A percentile compares a stretch with the other conserved stretches of the same genome.
Conservation (phyloP, 1,139 yeast genomes). For the Meyerozyma sp. region DNA sequence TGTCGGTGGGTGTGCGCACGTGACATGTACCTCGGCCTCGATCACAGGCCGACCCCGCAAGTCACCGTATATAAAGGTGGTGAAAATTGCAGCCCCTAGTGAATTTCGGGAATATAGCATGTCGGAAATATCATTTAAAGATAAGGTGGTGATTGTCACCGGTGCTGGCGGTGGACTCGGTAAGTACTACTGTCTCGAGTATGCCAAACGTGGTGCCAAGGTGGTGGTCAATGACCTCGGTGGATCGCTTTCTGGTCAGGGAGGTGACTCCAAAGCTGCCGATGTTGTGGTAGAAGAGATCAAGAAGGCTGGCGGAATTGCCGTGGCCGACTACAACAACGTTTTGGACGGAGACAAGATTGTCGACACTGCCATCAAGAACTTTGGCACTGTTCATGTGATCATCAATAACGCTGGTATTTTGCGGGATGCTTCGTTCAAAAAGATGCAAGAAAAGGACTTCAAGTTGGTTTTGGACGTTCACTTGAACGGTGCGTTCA, state of each 20-base stretch:
- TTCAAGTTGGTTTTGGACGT: constrained; percentile 79
- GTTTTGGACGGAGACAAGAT: constrained; percentile 85
- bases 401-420: constrained; percentile 95
- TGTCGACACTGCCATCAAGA: constrained; percentile 78
- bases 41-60: constrained; percentile 2
- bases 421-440: constrained; percentile 68
- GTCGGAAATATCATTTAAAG: constrained; percentile 53
- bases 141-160: constrained; percentile 84
- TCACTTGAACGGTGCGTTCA: constrained; percentile 85
- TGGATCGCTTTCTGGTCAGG: constrained; percentile 71
- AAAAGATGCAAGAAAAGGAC: constrained; percentile 78
- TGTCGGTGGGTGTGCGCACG: neutral
- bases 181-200: constrained; percentile 78
- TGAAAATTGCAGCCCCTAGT: neutral
- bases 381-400: constrained; percentile 85
- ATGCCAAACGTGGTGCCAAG: constrained; percentile 86
- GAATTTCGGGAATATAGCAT: constrained; percentile 9
- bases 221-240: constrained; percentile 94
- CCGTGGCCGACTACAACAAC: constrained; percentile 93
- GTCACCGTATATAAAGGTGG: neutral
- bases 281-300: constrained; percentile 88
- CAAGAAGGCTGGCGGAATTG: constrained; percentile 67
- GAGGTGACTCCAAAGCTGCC: constrained; percentile 66
- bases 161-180: constrained; percentile 99
- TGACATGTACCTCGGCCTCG: neutral